Percentiles rank a stretch among this genome's conserved stretches.
These are phyloP conservation scores for Acacia concinna DNA, from an alignment of 331 rosid genomes.

Conservation along the genomic window DNA sequence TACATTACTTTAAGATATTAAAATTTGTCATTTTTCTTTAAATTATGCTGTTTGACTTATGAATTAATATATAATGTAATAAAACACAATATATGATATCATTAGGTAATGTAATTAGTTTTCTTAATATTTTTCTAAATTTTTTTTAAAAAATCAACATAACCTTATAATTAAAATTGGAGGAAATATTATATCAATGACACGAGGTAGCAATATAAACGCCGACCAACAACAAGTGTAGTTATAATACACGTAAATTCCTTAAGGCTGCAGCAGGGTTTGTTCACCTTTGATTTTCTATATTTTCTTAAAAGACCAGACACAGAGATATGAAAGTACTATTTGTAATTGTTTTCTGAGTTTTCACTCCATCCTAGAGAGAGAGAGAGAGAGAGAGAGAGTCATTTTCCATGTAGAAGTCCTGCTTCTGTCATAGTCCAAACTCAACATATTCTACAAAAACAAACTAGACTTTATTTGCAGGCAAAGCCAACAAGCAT, in stretches of 20 bases:
- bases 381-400: constrained; percentile 48
- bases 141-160: too few species aligned
- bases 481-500: constrained; percentile 91
- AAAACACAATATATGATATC: too few species aligned
- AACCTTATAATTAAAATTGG: too few species aligned
- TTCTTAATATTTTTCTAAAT: too few species aligned
- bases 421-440: constrained; percentile 62
- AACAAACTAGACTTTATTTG: constrained; percentile 54
- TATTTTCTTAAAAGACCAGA: constrained; percentile 21
- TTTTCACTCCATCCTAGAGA: constrained; percentile 80
- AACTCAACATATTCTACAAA: constrained; percentile 43
- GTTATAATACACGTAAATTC: background rate
- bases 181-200: too few species aligned
- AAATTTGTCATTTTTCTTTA: too few species aligned
- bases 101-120: too few species aligned
- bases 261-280: background rate
- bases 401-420: constrained; percentile 78
- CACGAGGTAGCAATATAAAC: too few species aligned
- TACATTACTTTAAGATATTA: too few species aligned
- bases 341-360: constrained; percentile 54
- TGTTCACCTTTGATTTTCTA: constrained; percentile 13
- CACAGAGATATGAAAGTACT: constrained; percentile 29
- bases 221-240: background rate
- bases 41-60: too few species aligned
- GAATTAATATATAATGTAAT: too few species aligned